These are phyloP conservation scores for Hyaloscypha finlandica DNA, from an alignment of 495 filamentous ascomycete species.

Conservation along the genomic window DNA sequence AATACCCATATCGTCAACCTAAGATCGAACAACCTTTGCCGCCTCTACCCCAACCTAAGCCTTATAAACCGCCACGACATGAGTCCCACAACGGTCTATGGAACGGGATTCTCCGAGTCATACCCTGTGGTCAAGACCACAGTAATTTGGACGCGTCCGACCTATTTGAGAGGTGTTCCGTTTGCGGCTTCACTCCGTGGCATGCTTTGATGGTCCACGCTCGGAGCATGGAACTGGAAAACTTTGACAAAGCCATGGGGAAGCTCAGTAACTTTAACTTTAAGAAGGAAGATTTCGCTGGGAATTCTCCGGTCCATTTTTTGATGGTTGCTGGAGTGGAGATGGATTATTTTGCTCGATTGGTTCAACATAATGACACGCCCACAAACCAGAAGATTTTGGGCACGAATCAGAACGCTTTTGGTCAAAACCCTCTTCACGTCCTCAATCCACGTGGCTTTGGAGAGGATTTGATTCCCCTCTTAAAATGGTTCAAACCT, in stretches of 20 bases:
- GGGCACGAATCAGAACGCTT: slow-evolving; percentile 20
- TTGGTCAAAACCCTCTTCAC: slow-evolving; percentile 32
- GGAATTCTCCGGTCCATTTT: slow-evolving; percentile 26
- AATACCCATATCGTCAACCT: slow-evolving; percentile 1
- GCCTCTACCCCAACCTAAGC: neutral
- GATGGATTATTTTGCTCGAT: slow-evolving; percentile 21
- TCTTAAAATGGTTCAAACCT: slow-evolving; percentile 26
- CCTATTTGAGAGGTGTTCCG: slow-evolving; percentile 13
- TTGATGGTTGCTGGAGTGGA: slow-evolving; percentile 28
- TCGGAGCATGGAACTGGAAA: slow-evolving; percentile 13
- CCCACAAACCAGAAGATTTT: neutral
- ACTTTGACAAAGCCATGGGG: slow-evolving; percentile 17
- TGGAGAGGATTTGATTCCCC: slow-evolving; percentile 14
- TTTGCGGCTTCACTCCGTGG: slow-evolving; percentile 28
- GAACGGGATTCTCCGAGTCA: slow-evolving; percentile 26
- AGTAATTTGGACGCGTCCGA: slow-evolving; percentile 15
- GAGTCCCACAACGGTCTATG: slow-evolving; percentile 23
- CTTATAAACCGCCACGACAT: slow-evolving; percentile 18
- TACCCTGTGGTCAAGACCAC: slow-evolving; percentile 27
- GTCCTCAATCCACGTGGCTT: slow-evolving; percentile 26
- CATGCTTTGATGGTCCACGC: slow-evolving; percentile 30
- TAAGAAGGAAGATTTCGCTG: slow-evolving; percentile 21
- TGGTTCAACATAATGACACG: slow-evolving; percentile 4
- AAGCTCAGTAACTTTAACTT: slow-evolving; percentile 6
- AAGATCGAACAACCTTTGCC: neutral